Base-by-base conservation (phyloP, 106 monocot genomes). In the Amphibolis antarctica region DNA sequence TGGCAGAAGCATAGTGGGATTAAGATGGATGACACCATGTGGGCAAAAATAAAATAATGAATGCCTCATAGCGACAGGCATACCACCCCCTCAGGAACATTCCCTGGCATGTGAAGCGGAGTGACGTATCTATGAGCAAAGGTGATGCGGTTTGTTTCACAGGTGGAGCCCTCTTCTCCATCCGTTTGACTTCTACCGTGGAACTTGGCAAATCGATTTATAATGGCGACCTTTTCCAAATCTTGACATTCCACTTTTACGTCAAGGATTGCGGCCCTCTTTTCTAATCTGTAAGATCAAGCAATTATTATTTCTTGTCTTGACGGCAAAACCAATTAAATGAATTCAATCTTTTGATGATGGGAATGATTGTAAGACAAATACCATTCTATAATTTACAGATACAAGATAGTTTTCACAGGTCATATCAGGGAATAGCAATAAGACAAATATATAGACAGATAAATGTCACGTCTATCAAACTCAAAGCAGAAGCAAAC, bases 151-250 rank as follows among this genome's bases (percentile, higher is more conserved):
- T 28, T 43, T 50, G 28, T 18, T 55, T 71, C 65, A 11, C 70
- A 66, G 14, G 60, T 60, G 18, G 69, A 80, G 59, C 74, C 52
- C 53, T 84, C n/a, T n/a, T n/a, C n/a, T n/a, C n/a, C 81, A 56
- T 74, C 76, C 4, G 51, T 31, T 60, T 74, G 76, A 63, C 67
- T 44, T 59, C 82, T 64, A 14, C 77, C 77, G 66, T 84, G 84
- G 46, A 81, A 81, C 79, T 79, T 81, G 27, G 77, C 84, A 79
- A 88, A 84, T 24, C 79, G 78, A 62, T 84, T 76, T 69, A 88
- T 76, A 55, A 81, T 74, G 59, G 83, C 78, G 24, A 71, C 60
- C 58, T 76, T 73, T 67, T 84, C 83, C 62, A 88, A 55, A 12
- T 88, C 83, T 54, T 79, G 81, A 46, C 78, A 79, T 69, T 88